Conservation (phyloP, 768 basidiomycete genomes). For the Aureoboletus auriporus region DNA sequence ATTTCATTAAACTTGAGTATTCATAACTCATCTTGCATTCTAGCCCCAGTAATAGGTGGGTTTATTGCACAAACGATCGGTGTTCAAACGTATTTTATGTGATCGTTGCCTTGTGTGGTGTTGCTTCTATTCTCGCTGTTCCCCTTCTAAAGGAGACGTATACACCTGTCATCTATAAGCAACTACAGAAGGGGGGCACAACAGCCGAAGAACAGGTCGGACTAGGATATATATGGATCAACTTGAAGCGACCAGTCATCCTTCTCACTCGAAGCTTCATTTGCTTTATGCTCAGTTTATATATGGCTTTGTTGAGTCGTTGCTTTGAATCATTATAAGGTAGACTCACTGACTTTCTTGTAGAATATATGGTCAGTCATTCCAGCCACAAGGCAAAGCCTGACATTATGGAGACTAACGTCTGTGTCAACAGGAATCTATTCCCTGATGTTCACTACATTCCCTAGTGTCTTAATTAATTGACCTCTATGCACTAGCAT, state of each 20-base stretch:
- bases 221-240: constrained; percentile 50
- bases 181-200: constrained; percentile 38
- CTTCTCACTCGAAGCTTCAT: constrained; percentile 60
- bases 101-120: constrained; percentile 42
- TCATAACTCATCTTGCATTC: constrained; percentile 6
- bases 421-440: constrained; percentile 42
- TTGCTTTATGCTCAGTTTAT: constrained; percentile 68
- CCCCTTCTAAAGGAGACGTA: constrained; percentile 72
- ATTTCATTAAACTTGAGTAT: background rate
- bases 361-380: too few species aligned
- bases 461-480: constrained; percentile 41
- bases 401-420: too few species aligned
- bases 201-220: constrained; percentile 25
- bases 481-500: background rate
- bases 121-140: constrained; percentile 46
- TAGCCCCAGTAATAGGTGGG: constrained; percentile 56
- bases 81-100: constrained; percentile 54
- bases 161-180: constrained; percentile 59
- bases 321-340: background rate
- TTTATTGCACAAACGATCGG: constrained; percentile 59
- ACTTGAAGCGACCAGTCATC: constrained; percentile 55
- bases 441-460: constrained; percentile 71
- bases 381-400: background rate
- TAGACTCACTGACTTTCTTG: too few species aligned
- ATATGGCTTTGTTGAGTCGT: constrained; percentile 61